A percentile compares a stretch with the other conserved stretches of the same genome.
These are phyloP conservation scores for Mycosphaerella sp. DNA, from an alignment of 2,329 filamentous ascomycete species.

Conservation along the genomic window DNA sequence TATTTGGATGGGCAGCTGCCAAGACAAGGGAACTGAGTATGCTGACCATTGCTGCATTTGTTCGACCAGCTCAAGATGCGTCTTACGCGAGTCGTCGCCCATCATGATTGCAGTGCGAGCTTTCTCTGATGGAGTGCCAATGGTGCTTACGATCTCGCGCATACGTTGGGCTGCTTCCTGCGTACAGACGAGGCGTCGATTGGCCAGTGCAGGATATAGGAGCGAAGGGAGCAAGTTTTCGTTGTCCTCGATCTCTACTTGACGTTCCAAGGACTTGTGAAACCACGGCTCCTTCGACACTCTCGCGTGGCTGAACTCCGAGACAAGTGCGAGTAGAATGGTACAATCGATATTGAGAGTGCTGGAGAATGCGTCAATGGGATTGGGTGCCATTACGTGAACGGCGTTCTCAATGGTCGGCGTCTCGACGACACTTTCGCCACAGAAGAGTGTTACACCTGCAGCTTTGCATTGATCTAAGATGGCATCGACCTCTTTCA, in stretches of 20 bases:
- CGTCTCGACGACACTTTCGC: constrained; percentile 24
- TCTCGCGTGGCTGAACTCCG: constrained; percentile 61
- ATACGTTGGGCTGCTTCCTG: constrained; percentile 59
- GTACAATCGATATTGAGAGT: constrained; percentile 61
- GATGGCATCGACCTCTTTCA: constrained; percentile 51
- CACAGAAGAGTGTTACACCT: constrained; percentile 38
- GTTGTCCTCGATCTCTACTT: constrained; percentile 59
- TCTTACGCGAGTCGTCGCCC: constrained; percentile 38
- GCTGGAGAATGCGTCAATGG: constrained; percentile 35
- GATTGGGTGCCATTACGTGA: constrained; percentile 35
- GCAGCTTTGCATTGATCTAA: constrained; percentile 51
- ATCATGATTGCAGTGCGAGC: constrained; percentile 55
- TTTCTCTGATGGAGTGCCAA: constrained; percentile 58
- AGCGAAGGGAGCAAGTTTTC: constrained; percentile 55
- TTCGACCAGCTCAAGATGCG: constrained; percentile 28
- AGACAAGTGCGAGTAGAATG: constrained; percentile 64
- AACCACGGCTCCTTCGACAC: constrained; percentile 47
- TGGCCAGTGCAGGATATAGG: constrained; percentile 56
- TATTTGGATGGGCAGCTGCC: constrained; percentile 56
- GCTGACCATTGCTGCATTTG: constrained; percentile 45
- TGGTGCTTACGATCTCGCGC: constrained; percentile 58
- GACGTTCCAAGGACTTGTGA: constrained; percentile 56
- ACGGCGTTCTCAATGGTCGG: constrained; percentile 26
- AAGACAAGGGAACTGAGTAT: constrained; percentile 48
- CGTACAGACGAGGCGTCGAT: constrained; percentile 59